Evolutionary conservation across 306 rosid genomes (phyloP).

Genomic region (Purshia tridentata): DNA sequence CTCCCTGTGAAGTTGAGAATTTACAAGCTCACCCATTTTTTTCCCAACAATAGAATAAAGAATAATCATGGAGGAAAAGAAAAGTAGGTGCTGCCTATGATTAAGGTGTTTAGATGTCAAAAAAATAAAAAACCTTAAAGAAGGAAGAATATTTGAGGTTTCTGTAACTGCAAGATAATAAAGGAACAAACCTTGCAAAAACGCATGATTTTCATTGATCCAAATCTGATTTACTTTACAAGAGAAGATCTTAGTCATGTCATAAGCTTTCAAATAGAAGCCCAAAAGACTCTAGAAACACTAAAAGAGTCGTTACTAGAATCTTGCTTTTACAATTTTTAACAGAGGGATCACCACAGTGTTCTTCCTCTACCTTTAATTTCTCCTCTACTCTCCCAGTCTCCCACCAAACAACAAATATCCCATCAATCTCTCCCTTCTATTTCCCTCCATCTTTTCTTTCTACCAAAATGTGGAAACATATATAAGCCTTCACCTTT

Average conservation of each 20-base stretch:
- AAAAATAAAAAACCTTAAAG: not conserved
- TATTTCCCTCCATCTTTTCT: not conserved
- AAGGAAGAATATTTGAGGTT: not conserved
- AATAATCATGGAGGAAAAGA: too few relatives aligned
- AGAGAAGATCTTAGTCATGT: not conserved
- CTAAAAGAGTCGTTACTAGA: not conserved
- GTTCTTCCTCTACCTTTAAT: too few relatives aligned
- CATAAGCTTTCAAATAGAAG: constrained; percentile 12
- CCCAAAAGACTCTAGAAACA: not conserved
- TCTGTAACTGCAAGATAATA: too few relatives aligned
- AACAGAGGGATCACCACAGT: not conserved
- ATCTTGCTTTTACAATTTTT: not conserved
- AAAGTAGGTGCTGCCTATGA: too few relatives aligned
- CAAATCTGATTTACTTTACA: constrained; percentile 3
- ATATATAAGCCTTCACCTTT: not conserved
- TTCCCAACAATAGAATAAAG: too few relatives aligned
- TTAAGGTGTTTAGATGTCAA: too few relatives aligned
- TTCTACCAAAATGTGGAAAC: not conserved
- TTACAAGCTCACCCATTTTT: too few relatives aligned
- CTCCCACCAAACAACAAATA: not conserved
- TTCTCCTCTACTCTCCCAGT: not conserved
- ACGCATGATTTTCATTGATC: not conserved
- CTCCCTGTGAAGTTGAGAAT: too few relatives aligned
- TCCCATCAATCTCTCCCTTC: not conserved
- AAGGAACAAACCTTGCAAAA: not conserved